Evolutionary conservation across 805 yeast species (phyloP).

Genomic region (Saccharomycopsis fodiens): DNA sequence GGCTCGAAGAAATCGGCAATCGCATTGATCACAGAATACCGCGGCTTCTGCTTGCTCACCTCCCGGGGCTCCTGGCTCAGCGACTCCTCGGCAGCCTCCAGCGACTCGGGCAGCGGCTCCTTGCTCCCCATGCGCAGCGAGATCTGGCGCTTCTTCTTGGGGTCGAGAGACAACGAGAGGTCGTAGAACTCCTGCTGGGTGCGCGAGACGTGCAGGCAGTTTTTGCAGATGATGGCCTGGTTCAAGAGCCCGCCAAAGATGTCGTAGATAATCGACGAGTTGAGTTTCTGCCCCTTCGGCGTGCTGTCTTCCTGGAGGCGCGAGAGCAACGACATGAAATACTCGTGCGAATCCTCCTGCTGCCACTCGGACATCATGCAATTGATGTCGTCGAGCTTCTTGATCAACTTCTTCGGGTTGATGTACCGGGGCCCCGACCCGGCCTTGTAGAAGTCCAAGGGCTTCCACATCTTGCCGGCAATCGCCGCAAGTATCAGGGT

Average conservation of each 20-base stretch:
- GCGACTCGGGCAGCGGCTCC: conserved; percentile 13
- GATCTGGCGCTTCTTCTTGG: conserved; percentile 36
- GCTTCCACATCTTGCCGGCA: conserved; percentile 56
- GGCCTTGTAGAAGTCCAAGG: background rate
- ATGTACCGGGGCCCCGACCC: conserved; percentile 39
- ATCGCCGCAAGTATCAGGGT: conserved; percentile 63
- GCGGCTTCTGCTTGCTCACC: conserved; percentile 22
- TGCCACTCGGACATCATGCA: conserved; percentile 97
- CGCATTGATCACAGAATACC: conserved; percentile 67
- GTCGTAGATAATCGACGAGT: conserved; percentile 77
- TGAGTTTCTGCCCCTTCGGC: conserved; percentile 81
- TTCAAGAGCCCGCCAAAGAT: conserved; percentile 87
- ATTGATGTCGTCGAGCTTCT: conserved; percentile 72
- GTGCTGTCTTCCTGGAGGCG: conserved; percentile 88
- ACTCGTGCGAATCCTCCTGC: conserved; percentile 97
- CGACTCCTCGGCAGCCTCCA: background rate
- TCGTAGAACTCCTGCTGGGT: conserved; percentile 95
- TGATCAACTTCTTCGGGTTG: conserved; percentile 69
- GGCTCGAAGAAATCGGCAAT: conserved; percentile 75
- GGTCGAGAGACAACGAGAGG: conserved; percentile 70
- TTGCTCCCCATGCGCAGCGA: conserved; percentile 12
- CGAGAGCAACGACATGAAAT: conserved; percentile 85
- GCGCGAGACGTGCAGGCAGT: conserved; percentile 73
- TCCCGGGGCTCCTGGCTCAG: background rate
- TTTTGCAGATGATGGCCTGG: conserved; percentile 78